A percentile compares a stretch with the other conserved stretches of the same genome.
These are phyloP conservation scores for Esteya vermicola DNA, from an alignment of 2,329 filamentous ascomycete species.

Conservation along the genomic window DNA sequence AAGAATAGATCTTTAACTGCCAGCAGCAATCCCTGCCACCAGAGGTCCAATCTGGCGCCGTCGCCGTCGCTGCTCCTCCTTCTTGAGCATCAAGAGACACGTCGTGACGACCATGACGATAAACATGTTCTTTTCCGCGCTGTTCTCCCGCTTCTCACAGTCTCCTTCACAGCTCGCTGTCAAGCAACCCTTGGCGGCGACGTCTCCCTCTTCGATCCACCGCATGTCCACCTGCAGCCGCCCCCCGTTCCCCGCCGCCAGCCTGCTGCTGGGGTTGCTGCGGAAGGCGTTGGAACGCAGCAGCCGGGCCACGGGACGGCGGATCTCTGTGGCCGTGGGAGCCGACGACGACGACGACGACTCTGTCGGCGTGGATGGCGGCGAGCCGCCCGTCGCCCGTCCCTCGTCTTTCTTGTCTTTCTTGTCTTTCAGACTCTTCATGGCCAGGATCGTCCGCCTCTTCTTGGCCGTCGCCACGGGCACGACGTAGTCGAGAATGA, in stretches of 20 bases:
- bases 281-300: constrained; percentile 25
- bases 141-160: too few species aligned
- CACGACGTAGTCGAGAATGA: constrained; percentile 37
- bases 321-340: constrained; percentile 11
- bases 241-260: constrained; percentile 35
- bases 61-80: constrained; percentile 45
- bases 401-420: constrained; percentile 18
- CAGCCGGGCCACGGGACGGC: constrained; percentile 25
- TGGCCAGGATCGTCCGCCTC: background rate
- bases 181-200: too few species aligned
- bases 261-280: constrained; percentile 21
- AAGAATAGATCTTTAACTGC: too few species aligned
- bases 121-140: constrained; percentile 22
- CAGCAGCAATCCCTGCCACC: background rate
- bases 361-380: too few species aligned
- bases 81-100: constrained; percentile 49
- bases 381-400: too few species aligned
- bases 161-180: too few species aligned
- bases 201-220: constrained; percentile 11
- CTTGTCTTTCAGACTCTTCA: too few species aligned
- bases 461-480: too few species aligned
- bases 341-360: too few species aligned
- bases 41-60: constrained; percentile 31
- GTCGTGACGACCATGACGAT: constrained; percentile 40
- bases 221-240: constrained; percentile 22